phyloP scores from a whole-genome alignment of 176 grass and related monocot genomes.

The Oryza brachyantha region DNA sequence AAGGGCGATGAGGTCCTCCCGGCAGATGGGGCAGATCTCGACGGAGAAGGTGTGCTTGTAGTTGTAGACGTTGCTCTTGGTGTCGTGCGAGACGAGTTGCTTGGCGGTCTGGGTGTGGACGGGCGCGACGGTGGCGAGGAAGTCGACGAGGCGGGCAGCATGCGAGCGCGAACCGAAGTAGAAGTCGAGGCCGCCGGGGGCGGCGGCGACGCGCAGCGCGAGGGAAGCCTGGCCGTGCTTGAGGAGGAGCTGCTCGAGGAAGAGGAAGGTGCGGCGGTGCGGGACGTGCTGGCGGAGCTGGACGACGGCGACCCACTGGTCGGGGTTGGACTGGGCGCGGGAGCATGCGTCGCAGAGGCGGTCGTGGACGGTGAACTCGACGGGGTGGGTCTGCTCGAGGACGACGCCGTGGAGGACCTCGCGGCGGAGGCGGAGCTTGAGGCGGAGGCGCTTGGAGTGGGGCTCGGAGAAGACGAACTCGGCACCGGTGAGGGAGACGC shows the following conservation, averaged over 20 bases:
- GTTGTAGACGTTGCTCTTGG: slow-evolving; percentile 72
- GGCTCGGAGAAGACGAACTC: slow-evolving; percentile 94
- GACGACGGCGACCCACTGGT: slow-evolving; percentile 76
- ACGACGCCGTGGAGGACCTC: slow-evolving; percentile 70
- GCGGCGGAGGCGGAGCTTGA: slow-evolving; percentile 80
- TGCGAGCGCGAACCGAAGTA: slow-evolving; percentile 79
- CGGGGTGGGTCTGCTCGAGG: slow-evolving; percentile 73
- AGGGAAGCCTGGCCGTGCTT: slow-evolving; percentile 67
- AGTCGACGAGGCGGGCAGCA: slow-evolving; percentile 69
- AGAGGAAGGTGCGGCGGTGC: slow-evolving; percentile 86
- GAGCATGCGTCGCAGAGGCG: slow-evolving; percentile 64
- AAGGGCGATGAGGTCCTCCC: slow-evolving; percentile 83
- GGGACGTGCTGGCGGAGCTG: slow-evolving; percentile 80
- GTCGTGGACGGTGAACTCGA: slow-evolving; percentile 84
- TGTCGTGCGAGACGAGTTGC: slow-evolving; percentile 88
- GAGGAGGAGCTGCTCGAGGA: slow-evolving; percentile 83
- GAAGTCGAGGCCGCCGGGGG: slow-evolving; percentile 65
- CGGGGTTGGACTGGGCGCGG: slow-evolving; percentile 69
- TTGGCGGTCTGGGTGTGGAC: slow-evolving; percentile 61
- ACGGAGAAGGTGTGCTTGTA: slow-evolving; percentile 92
- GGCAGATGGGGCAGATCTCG: slow-evolving; percentile 90
- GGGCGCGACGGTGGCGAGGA: slow-evolving; percentile 66
- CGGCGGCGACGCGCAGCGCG: slow-evolving; percentile 56
- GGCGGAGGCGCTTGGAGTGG: slow-evolving; percentile 94
- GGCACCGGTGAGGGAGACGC: slow-evolving; percentile 65